phyloP scores from a whole-genome alignment of 2,329 filamentous ascomycete genomes.

The Cladophialophora carrionii region DNA sequence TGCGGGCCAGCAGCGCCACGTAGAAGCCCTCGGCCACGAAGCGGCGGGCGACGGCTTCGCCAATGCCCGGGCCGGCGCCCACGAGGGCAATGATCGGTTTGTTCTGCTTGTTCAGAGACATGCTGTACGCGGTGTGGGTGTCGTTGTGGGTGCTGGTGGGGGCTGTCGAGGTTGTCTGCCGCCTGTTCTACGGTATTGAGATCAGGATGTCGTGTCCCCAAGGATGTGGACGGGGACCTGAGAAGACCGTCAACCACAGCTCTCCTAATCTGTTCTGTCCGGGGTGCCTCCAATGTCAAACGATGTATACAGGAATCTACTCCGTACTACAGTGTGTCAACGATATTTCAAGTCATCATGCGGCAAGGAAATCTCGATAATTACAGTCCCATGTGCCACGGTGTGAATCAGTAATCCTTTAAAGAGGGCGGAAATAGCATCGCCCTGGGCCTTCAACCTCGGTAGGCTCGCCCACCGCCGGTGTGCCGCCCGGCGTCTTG shows the following conservation, averaged over 20 bases:
- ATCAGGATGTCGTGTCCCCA: background rate
- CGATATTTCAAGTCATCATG: background rate
- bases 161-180: background rate
- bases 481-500: background rate
- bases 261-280: background rate
- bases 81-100: conserved; percentile 35
- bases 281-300: background rate
- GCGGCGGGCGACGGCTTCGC: conserved; percentile 34
- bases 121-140: conserved; percentile 4
- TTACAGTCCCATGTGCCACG: too few species aligned
- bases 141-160: background rate
- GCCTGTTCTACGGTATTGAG: background rate
- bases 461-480: background rate
- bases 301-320: background rate
- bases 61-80: conserved; percentile 34
- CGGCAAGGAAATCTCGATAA: background rate
- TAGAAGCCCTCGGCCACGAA: conserved; percentile 32
- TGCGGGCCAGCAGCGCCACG: conserved; percentile 33
- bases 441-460: background rate
- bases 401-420: background rate
- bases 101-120: conserved; percentile 28
- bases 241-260: background rate
- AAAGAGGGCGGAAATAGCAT: background rate
- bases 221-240: too few species aligned
- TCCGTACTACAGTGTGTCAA: background rate